These are phyloP conservation scores for Neoboletus brunneissimus DNA, from an alignment of 768 basidiomycete genomes.

Conservation along the genomic window DNA sequence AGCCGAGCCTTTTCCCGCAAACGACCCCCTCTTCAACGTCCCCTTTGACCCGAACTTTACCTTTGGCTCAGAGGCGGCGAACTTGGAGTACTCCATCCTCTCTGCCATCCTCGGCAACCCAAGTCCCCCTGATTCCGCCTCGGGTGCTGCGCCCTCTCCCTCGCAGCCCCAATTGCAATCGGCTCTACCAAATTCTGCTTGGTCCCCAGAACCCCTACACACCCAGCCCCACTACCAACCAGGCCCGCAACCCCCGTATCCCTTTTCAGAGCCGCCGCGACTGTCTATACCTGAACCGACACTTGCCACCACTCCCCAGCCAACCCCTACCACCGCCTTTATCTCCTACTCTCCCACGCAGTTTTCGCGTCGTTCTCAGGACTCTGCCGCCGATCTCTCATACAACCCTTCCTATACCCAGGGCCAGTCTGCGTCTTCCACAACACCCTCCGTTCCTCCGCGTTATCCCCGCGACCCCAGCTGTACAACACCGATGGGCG, in stretches of 20 bases:
- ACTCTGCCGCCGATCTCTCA: slow-evolving; percentile 37
- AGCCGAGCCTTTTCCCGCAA: slow-evolving; percentile 52
- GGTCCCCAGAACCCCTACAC: slow-evolving; percentile 38
- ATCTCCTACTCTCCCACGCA: slow-evolving; percentile 32
- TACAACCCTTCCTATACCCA: slow-evolving; percentile 33
- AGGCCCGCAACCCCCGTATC: slow-evolving; percentile 14
- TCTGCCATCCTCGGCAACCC: slow-evolving; percentile 85
- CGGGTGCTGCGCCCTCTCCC: slow-evolving; percentile 26
- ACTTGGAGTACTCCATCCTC: slow-evolving; percentile 92
- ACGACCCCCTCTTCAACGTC: slow-evolving; percentile 59
- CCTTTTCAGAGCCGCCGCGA: slow-evolving; percentile 30
- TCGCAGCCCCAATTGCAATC: slow-evolving; percentile 26
- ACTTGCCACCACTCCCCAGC: slow-evolving; percentile 25
- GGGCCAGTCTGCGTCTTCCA: slow-evolving; percentile 25
- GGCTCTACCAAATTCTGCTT: slow-evolving; percentile 32
- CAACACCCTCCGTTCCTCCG: slow-evolving; percentile 29
- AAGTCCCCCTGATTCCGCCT: slow-evolving; percentile 43
- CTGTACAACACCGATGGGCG: slow-evolving; percentile 38
- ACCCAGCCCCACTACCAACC: slow-evolving; percentile 32
- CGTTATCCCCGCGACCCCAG: slow-evolving; percentile 51
- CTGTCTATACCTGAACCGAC: slow-evolving; percentile 34
- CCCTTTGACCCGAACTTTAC: slow-evolving; percentile 59
- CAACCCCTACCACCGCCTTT: slow-evolving; percentile 29
- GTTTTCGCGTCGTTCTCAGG: slow-evolving; percentile 32
- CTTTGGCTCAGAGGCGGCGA: slow-evolving; percentile 88